These are phyloP conservation scores for Zygotorulaspora florentina DNA, from an alignment of 805 yeast genomes.

Conservation along the genomic window DNA sequence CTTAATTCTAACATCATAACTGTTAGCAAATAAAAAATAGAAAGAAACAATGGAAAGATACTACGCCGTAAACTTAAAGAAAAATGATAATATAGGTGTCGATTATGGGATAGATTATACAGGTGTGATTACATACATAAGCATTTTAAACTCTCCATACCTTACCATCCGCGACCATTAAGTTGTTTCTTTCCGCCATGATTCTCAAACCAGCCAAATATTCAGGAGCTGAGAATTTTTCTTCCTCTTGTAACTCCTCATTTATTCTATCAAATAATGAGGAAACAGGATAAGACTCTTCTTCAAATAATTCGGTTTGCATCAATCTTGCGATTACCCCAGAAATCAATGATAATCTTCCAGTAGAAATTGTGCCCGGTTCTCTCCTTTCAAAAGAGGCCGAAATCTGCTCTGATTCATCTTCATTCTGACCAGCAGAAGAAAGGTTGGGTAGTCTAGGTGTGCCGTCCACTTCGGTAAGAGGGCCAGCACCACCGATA, in stretches of 20 bases:
- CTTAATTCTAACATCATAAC: no score
- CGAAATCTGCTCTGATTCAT: slow-evolving; percentile 21
- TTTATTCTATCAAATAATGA: slow-evolving; percentile 42
- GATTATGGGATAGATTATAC: not conserved
- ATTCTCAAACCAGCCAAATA: slow-evolving; percentile 41
- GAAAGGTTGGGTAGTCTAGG: slow-evolving; percentile 22
- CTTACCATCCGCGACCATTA: slow-evolving; percentile 47
- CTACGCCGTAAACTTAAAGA: no score
- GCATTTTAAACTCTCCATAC: slow-evolving; percentile 41
- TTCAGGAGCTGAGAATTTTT: slow-evolving; percentile 43
- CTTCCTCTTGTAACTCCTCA: slow-evolving; percentile 44
- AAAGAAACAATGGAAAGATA: no score
- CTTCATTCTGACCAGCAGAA: slow-evolving; percentile 18
- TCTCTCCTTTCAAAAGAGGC: slow-evolving; percentile 19
- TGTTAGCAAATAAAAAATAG: no score
- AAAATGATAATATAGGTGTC: not conserved
- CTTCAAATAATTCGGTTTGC: slow-evolving; percentile 42
- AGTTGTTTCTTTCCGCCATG: slow-evolving; percentile 43
- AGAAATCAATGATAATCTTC: slow-evolving; percentile 46
- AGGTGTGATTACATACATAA: not conserved
- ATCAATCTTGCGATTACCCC: slow-evolving; percentile 45
- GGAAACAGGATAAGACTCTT: slow-evolving; percentile 41
- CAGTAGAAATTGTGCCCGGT: slow-evolving; percentile 43
- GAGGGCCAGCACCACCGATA: slow-evolving; percentile 17
- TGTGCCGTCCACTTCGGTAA: slow-evolving; percentile 22